Evolutionary conservation across 2,329 filamentous ascomycete genomes (phyloP).

Genomic region (Macrophomina tecta): DNA sequence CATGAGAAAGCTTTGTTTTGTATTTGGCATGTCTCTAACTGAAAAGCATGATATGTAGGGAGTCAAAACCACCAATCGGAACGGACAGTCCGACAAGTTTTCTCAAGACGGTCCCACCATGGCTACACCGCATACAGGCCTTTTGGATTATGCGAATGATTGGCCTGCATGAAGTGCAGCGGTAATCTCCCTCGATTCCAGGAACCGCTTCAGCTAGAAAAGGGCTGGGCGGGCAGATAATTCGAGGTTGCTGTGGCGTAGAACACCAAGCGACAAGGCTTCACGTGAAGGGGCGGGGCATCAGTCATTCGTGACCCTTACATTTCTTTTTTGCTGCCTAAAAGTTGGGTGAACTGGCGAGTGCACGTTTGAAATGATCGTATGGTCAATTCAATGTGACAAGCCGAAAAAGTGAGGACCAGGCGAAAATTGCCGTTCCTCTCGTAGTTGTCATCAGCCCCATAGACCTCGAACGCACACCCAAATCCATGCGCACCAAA

Average conservation of each 20-base stretch:
- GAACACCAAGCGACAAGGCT: not conserved
- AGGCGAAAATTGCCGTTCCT: conserved; percentile 70
- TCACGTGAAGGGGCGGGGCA: not conserved
- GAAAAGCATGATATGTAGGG: conserved; percentile 62
- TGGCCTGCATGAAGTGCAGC: conserved; percentile 54
- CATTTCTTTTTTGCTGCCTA: conserved; percentile 26
- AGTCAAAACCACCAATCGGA: conserved; percentile 64
- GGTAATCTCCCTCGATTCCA: conserved; percentile 27
- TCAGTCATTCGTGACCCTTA: conserved; percentile 22
- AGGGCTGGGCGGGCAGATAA: conserved; percentile 60
- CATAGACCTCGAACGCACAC: conserved; percentile 28
- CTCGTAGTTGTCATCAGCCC: conserved; percentile 65
- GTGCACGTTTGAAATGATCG: conserved; percentile 27
- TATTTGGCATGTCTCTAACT: no score
- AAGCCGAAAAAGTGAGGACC: conserved; percentile 65
- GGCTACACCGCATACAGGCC: conserved; percentile 55
- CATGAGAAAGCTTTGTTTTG: no score
- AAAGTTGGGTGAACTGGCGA: conserved; percentile 26
- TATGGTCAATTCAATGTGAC: conserved; percentile 48
- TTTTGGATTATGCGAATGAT: conserved; percentile 57
- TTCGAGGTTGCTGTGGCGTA: conserved; percentile 58
- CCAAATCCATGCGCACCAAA: conserved; percentile 64
- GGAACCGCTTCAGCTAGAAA: conserved; percentile 49
- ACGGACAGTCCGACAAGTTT: conserved; percentile 62
- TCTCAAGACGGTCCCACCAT: conserved; percentile 60